Evolutionary conservation across 495 filamentous ascomycete genomes (phyloP).

Genomic region (Xylaria bambusicola): DNA sequence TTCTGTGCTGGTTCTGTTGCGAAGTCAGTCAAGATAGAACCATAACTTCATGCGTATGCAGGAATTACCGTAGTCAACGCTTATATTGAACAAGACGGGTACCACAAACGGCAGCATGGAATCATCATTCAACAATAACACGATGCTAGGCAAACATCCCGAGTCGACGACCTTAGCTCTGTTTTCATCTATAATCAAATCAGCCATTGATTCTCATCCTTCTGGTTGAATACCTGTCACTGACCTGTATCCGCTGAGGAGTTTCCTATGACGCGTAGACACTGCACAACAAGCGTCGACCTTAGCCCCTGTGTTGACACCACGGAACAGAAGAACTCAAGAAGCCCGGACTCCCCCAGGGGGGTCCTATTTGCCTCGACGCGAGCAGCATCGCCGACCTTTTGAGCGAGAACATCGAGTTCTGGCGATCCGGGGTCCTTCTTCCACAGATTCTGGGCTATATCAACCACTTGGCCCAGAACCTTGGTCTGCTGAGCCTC

Average conservation of each 20-base stretch:
- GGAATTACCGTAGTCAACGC: slow-evolving; percentile 68
- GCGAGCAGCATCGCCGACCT: slow-evolving; percentile 66
- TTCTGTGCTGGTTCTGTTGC: slow-evolving; percentile 53
- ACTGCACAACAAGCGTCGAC: slow-evolving; percentile 47
- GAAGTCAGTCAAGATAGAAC: slow-evolving; percentile 17
- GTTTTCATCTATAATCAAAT: slow-evolving; percentile 63
- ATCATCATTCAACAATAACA: slow-evolving; percentile 53
- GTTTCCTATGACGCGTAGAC: slow-evolving; percentile 73
- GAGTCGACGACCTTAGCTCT: slow-evolving; percentile 63
- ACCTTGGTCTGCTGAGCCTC: slow-evolving; percentile 23
- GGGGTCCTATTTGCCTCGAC: slow-evolving; percentile 65
- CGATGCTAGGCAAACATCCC: slow-evolving; percentile 56
- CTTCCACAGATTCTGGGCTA: slow-evolving; percentile 33
- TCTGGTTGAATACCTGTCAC: slow-evolving; percentile 15
- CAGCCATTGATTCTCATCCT: not conserved
- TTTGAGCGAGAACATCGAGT: slow-evolving; percentile 56
- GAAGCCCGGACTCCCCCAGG: slow-evolving; percentile 66
- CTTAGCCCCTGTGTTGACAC: slow-evolving; percentile 44
- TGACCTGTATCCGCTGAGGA: slow-evolving; percentile 78
- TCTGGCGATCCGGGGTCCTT: slow-evolving; percentile 33
- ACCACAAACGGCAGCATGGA: slow-evolving; percentile 58
- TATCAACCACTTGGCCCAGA: slow-evolving; percentile 31
- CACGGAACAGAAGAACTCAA: slow-evolving; percentile 64
- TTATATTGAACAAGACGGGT: slow-evolving; percentile 72
- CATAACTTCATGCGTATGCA: not conserved